Conservation (phyloP, 2,329 filamentous ascomycete genomes). For the Pyrenophora tritici-repentis region DNA sequence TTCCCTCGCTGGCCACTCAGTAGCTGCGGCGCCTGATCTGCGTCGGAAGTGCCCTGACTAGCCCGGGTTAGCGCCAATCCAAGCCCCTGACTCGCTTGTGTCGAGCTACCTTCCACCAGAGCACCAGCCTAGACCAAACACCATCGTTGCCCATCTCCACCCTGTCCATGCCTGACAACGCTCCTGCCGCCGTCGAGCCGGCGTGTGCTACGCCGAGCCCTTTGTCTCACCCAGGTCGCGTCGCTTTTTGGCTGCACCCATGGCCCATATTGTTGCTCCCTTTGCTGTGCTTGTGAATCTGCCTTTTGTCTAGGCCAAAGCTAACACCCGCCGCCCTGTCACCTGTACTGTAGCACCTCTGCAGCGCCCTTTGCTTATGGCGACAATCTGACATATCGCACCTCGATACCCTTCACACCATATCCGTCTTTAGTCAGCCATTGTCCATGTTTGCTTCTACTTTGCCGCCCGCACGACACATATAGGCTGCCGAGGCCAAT, state of each 20-base stretch:
- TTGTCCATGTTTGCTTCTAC: conserved; percentile 22
- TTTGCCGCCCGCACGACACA: conserved; percentile 9
- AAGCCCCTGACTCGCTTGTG: conserved; percentile 14
- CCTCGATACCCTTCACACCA: conserved; percentile 4
- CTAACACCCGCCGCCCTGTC: conserved; percentile 9
- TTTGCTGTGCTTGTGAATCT: not conserved
- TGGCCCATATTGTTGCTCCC: not conserved
- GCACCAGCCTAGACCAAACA: conserved; percentile 23
- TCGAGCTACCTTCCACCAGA: conserved; percentile 8
- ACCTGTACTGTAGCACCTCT: conserved; percentile 1
- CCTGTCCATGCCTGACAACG: conserved; percentile 30
- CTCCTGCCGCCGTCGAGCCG: conserved; percentile 23
- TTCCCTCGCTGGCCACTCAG: conserved; percentile 20
- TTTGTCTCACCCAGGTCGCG: conserved; percentile 10
- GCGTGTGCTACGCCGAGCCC: conserved; percentile 23
- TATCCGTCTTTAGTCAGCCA: conserved; percentile 7
- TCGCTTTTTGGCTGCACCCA: conserved; percentile 8
- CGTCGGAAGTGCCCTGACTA: conserved; percentile 34
- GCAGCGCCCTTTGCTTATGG: conserved; percentile 14
- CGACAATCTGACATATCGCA: conserved; percentile 11
- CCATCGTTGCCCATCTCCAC: conserved; percentile 19
- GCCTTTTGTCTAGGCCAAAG: no score
- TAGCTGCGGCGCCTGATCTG: conserved; percentile 23
- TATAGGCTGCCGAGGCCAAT: conserved; percentile 9
- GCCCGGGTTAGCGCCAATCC: conserved; percentile 23